Evolutionary conservation across 495 filamentous ascomycete genomes (phyloP).

Genomic region (Neurospora sp.): DNA sequence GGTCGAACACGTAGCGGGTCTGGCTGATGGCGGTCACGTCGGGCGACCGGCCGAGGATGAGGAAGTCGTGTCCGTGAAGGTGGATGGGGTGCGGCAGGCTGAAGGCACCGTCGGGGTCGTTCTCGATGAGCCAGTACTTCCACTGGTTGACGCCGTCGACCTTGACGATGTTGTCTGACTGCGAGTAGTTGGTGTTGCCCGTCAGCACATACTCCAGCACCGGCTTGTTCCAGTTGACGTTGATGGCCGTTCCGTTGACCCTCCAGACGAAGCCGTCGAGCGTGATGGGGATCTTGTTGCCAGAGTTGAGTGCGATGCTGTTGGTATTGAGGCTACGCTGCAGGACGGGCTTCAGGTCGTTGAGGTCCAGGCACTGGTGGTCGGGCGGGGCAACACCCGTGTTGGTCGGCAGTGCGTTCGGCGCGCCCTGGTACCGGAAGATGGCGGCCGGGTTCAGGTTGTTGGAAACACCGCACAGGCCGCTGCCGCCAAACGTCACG

Average conservation of each 20-base stretch:
- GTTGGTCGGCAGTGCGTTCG: conserved; percentile 19
- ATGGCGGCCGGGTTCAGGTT: conserved; percentile 27
- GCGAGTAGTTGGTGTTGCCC: conserved; percentile 26
- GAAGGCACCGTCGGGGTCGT: conserved; percentile 33
- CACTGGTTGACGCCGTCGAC: conserved; percentile 31
- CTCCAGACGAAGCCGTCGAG: conserved; percentile 31
- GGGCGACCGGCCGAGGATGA: conserved; percentile 36
- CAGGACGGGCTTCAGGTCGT: conserved; percentile 24
- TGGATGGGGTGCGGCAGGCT: conserved; percentile 38
- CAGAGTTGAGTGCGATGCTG: conserved; percentile 13
- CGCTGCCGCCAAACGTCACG: conserved; percentile 25
- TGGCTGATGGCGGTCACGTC: conserved; percentile 8
- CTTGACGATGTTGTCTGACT: conserved; percentile 27
- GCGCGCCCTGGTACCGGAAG: conserved; percentile 26
- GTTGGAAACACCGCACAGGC: conserved; percentile 20
- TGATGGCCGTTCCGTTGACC: conserved; percentile 28
- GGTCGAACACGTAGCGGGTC: conserved; percentile 25
- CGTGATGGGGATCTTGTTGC: conserved; percentile 22
- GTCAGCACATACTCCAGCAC: conserved; percentile 27
- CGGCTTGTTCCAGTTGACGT: conserved; percentile 35
- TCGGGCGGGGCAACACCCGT: conserved; percentile 17
- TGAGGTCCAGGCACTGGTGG: conserved; percentile 21
- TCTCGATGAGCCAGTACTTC: conserved; percentile 43
- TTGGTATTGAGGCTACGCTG: conserved; percentile 15
- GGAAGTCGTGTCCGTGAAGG: conserved; percentile 49